Base-by-base conservation (phyloP, 1,139 yeast genomes). In the Lodderomyces orthopsilosis region DNA sequence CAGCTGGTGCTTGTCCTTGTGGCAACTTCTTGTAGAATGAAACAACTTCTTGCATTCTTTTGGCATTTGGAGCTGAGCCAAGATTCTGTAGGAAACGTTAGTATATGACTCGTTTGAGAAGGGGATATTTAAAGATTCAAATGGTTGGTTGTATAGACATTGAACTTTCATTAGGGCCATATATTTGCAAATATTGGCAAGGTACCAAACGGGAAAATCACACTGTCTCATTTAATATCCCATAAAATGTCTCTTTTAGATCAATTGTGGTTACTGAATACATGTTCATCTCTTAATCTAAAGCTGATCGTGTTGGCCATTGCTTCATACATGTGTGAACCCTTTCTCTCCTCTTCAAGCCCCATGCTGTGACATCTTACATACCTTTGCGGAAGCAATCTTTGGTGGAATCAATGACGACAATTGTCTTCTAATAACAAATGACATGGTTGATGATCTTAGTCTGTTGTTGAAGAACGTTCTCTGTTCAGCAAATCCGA, bases 371-470 rank as follows among this genome's bases (percentile, higher is more conserved):
- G 9, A 8, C 14, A 7, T 24, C 9, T 24, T 4, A 84, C 91
- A 63, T 80, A 85, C 94, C 72, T 83, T 79, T 46, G 96, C 94
- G 52, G 98, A 90, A 48, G 96, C 97, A 65, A 93, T 84, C 94
- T 93, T 93, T 66, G 98, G 98, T 61, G 98, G 98, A 64, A 93
- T 90, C 75, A 93, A 80, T 62, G 98, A 86, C 57, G 98, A 90
- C 70, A 93, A 80, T 63, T 85, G 86, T 76, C 97, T 91, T 84
- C 87, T 90, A 65, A 81, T 77, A 70, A 90, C 77, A 76, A 84
- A 83, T 62, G 95, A 87, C 95, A 87, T 86, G 36, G 23, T 40
- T 43, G 45, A 35, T 42, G 33, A 42, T 14, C 4, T 14, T n/a
- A 15, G 34, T 30, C 17, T n/a, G 10, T 6, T 14, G 34, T 30